Evolutionary conservation across 2,329 filamentous ascomycete genomes (phyloP).

Genomic region (Rugonectria rugulosa): DNA sequence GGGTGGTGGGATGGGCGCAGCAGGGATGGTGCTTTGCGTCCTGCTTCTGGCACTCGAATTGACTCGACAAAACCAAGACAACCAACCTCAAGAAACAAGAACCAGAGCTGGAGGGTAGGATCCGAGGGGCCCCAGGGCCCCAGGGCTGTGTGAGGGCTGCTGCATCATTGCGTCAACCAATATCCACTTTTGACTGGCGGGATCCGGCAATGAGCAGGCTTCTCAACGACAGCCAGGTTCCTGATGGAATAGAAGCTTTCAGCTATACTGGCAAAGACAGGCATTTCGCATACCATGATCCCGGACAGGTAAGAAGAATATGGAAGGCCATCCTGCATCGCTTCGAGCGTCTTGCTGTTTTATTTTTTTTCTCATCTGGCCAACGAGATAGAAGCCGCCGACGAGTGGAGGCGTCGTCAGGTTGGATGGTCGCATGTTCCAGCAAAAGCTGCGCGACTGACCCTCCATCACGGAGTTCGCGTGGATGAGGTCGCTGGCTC

Average conservation of each 20-base stretch:
- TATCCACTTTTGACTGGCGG: constrained; percentile 26
- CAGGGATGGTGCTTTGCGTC: constrained; percentile 25
- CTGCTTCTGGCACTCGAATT: constrained; percentile 28
- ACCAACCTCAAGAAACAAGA: background rate
- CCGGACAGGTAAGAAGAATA: background rate
- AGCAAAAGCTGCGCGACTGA: constrained; percentile 35
- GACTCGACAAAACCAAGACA: constrained; percentile 15
- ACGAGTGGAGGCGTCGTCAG: constrained; percentile 26
- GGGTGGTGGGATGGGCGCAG: constrained; percentile 11
- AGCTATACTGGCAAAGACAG: constrained; percentile 6
- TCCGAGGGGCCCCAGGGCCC: background rate
- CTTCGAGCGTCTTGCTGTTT: background rate
- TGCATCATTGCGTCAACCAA: constrained; percentile 41
- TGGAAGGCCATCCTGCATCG: background rate
- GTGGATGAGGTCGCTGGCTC: constrained; percentile 30
- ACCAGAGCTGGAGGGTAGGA: constrained; percentile 6
- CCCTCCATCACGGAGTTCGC: constrained; percentile 37
- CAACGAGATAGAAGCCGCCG: constrained; percentile 24
- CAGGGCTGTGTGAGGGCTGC: constrained; percentile 27
- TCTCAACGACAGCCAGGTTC: background rate
- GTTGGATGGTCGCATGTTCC: constrained; percentile 38
- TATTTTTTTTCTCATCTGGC: background rate
- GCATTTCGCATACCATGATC: background rate
- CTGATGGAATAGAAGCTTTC: background rate
- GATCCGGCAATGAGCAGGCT: background rate